Evolutionary conservation across 2,329 filamentous ascomycete species (phyloP), one percentile per base, ranked within the genome.

Genomic region (Aureobasidium vineae): DNA sequence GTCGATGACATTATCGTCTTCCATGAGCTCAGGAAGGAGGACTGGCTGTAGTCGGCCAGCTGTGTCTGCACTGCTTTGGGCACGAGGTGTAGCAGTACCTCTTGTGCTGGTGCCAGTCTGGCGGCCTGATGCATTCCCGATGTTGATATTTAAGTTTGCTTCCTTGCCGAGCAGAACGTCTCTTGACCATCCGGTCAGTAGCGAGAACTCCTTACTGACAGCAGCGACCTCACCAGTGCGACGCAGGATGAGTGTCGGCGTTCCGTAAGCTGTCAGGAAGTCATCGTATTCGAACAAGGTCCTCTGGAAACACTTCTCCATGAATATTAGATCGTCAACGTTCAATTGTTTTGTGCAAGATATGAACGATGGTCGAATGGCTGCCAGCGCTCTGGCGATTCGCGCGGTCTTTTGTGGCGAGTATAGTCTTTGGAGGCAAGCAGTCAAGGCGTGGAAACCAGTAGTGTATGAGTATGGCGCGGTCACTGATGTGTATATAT

Each of bases 241-340:
- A 56, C 95, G 88, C 74, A 92, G 96, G 31, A 98, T 91, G 67
- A 99, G 87, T 0, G 93, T 96, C 0, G 95, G 95, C 4, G 92
- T 96, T 45, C 92, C 92, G 68, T 90, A 92, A 70, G 92, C 88
- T 66, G 91, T 88, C 81, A 97, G 90, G 71, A 96, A 95, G 70
- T 96, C 92, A 75, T 98, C 92, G 73, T 96, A 96, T 75, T 97
- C 92, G 74, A 92, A 92, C 13, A 98, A 82, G 0, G 92, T 96
- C 43, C 95, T 87, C 77, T 99, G 95, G 75, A 98, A 92, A 73
- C 91, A 96, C 79, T 96, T 96, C 77, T 99, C 95, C 90, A 97
- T 97, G 77, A 98, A 97, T 26, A 99, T 88, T 33, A 98, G 82
- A 77, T 99, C 95, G 73, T 95, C 89, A 21, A 88, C 84, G 70